Conservation (phyloP, 2,329 filamentous ascomycete genomes). For the Paecilomyces fulvus region DNA sequence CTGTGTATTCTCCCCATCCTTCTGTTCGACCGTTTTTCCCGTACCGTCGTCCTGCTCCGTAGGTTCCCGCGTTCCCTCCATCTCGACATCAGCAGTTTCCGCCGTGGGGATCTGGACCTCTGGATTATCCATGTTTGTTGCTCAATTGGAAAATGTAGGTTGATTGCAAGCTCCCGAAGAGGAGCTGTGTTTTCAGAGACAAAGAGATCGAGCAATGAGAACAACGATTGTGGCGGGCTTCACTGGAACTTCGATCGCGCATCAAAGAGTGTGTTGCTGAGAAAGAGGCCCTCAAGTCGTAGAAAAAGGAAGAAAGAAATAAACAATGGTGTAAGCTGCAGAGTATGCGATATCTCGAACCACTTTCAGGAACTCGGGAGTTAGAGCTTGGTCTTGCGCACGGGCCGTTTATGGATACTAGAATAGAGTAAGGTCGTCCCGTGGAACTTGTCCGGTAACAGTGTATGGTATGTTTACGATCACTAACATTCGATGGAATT, state of each 20-base stretch:
- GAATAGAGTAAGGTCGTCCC: not conserved
- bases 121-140: not conserved
- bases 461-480: too few relatives aligned
- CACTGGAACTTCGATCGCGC: not conserved
- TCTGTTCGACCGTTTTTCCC: constrained; percentile 7
- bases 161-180: not conserved
- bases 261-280: not conserved
- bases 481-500: too few relatives aligned
- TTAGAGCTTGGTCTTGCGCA: not conserved
- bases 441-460: not conserved
- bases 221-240: not conserved
- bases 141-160: not conserved
- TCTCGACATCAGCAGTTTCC: constrained; percentile 17
- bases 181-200: not conserved
- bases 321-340: not conserved
- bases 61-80: constrained; percentile 13
- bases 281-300: not conserved
- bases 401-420: not conserved
- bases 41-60: not conserved
- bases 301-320: not conserved
- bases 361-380: not conserved
- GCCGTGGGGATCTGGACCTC: constrained; percentile 7
- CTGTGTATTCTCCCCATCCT: constrained; percentile 7
- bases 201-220: not conserved
- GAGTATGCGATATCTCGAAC: not conserved